Evolutionary conservation across 306 rosid genomes (phyloP), one percentile per base, ranked within the genome.

Genomic region (Luffa acutangula): DNA sequence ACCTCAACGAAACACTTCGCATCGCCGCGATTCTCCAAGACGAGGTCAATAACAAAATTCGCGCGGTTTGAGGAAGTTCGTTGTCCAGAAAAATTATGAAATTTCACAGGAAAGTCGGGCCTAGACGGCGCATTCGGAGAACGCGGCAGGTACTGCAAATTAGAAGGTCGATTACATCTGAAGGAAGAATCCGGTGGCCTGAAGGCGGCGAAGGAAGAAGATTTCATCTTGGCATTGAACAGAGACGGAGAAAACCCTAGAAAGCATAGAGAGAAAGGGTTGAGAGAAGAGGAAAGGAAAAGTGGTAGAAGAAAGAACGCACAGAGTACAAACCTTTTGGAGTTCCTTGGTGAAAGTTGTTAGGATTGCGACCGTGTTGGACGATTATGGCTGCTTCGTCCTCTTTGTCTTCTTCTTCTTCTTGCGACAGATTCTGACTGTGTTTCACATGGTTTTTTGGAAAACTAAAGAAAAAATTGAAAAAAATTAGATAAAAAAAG

Each of bases 1-100:
- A 75, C 76, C 73, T 81, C 82, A 0, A 89, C 80, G 7, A 78
- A 81, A 0, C 82, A 75, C 2, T 57, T 77, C 41, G 7, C 0
- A 46, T 36, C 60, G 33, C 46, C 6, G 0, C 89, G 87, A 15
- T 72, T 62, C 12, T 78, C 87, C 36, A 73, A 18, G 34, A 82
- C 80, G 15, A 94, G 87, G 31, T 81, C 25, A 41, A 91, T 76
- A 20, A 83, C 58, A 75, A 93, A 93, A 80, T 88, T 86, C 0
- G 86, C 63, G 48, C 65, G 36, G 63, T 76, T 73, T 14, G 60
- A 43, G 59, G 25, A 7, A 31, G 9, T 21, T 20, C 17, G 56
- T 71, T 11, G 76, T 1, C 12, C 41, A 25, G 39, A 25, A 71
- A 5, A 43, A 5, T 42, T 67, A 2, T 17, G 71, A 15, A 14